These are phyloP conservation scores for Arthroderma uncinatum DNA, from an alignment of 2,329 filamentous ascomycete species.

Conservation along the genomic window DNA sequence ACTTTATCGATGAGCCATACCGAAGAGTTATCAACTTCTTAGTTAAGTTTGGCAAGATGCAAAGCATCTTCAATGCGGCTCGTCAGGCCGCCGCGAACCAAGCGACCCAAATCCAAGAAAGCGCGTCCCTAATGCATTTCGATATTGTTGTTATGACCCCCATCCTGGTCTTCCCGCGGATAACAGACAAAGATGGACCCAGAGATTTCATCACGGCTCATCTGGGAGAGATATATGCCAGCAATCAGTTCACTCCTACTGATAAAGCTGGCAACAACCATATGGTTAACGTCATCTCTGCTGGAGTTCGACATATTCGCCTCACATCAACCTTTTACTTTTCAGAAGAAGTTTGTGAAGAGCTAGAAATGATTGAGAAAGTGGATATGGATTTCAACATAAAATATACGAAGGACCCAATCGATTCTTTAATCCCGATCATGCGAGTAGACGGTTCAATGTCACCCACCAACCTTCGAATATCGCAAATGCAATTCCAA, in stretches of 20 bases:
- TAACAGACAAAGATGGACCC: conserved; percentile 57
- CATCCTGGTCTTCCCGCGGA: conserved; percentile 85
- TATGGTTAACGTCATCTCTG: conserved; percentile 77
- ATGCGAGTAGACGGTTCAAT: conserved; percentile 83
- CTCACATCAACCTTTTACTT: conserved; percentile 87
- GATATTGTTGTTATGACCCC: conserved; percentile 89
- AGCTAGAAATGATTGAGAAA: conserved; percentile 92
- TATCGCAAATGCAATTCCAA: conserved; percentile 84
- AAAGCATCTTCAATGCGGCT: conserved; percentile 95
- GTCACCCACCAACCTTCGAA: conserved; percentile 80
- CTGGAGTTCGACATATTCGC: conserved; percentile 83
- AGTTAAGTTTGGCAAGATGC: conserved; percentile 99
- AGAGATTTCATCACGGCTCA: conserved; percentile 85
- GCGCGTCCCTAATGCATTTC: conserved; percentile 80
- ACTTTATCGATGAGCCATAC: conserved; percentile 94
- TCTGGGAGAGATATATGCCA: conserved; percentile 91
- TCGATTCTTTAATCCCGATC: conserved; percentile 69
- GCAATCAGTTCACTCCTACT: conserved; percentile 79
- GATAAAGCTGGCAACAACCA: conserved; percentile 60
- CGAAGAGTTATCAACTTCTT: conserved; percentile 96
- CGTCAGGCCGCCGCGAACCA: conserved; percentile 88
- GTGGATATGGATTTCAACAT: conserved; percentile 90
- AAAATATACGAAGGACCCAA: conserved; percentile 76
- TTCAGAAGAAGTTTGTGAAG: conserved; percentile 57
- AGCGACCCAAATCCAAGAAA: conserved; percentile 85